Conservation (phyloP, 1,284 basidiomycete species). For the Caloboletus firmus region DNA sequence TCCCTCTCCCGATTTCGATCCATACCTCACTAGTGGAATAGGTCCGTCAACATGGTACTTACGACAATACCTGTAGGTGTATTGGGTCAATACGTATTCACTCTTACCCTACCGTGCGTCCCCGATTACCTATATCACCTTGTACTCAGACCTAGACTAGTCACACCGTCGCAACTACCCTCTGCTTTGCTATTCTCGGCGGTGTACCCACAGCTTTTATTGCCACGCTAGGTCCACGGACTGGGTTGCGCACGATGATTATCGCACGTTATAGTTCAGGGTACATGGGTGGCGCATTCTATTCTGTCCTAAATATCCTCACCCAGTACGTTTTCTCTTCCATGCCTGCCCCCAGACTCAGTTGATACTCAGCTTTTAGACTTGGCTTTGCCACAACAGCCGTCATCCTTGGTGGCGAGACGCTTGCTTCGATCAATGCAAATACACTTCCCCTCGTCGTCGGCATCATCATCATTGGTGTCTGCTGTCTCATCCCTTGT, state of each 20-base stretch:
- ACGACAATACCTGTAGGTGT: conserved; percentile 59
- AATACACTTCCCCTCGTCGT: conserved; percentile 45
- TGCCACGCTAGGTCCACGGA: conserved; percentile 59
- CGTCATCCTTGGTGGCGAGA: conserved; percentile 51
- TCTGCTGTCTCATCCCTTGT: conserved; percentile 48
- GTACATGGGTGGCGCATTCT: conserved; percentile 54
- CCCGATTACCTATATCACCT: not conserved
- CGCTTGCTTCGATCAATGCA: conserved; percentile 43
- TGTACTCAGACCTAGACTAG: conserved; percentile 26
- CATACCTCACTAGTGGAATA: conserved; percentile 17
- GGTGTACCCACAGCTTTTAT: conserved; percentile 48
- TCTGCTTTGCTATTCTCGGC: conserved; percentile 48
- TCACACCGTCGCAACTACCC: conserved; percentile 43
- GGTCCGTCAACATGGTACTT: conserved; percentile 51
- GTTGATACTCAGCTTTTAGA: conserved; percentile 26
- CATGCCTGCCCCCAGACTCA: not conserved
- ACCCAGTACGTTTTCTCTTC: conserved; percentile 42
- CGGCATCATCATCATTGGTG: conserved; percentile 46
- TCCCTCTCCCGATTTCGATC: not conserved
- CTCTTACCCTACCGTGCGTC: conserved; percentile 49
- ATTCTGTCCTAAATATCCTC: conserved; percentile 58
- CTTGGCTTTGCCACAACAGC: conserved; percentile 47
- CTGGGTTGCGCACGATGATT: conserved; percentile 64
- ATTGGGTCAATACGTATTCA: conserved; percentile 52
- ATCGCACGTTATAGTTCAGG: conserved; percentile 57